These are phyloP conservation scores for Pseudocercospora musae DNA, from an alignment of 2,329 filamentous ascomycete genomes.

Conservation along the genomic window DNA sequence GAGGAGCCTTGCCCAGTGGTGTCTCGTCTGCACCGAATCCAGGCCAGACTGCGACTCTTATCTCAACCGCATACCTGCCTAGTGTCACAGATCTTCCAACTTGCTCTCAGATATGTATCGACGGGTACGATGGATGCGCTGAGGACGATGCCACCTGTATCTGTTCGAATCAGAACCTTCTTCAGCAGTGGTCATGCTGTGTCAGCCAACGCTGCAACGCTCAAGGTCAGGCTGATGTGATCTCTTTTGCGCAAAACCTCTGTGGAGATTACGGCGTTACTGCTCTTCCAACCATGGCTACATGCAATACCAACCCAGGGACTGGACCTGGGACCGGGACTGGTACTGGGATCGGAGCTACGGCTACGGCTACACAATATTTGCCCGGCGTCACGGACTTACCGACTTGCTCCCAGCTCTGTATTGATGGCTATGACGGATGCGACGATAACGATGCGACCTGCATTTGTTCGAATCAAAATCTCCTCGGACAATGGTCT, in stretches of 20 bases:
- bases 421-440: not conserved
- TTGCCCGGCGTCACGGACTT: not conserved
- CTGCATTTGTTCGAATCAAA: slow-evolving; percentile 5
- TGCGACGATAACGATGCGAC: not conserved
- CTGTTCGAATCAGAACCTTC: slow-evolving; percentile 2
- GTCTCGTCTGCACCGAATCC: not conserved
- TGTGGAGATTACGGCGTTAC: slow-evolving; percentile 6
- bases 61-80: slow-evolving; percentile 1
- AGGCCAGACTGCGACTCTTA: not conserved
- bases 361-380: not conserved
- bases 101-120: slow-evolving; percentile 1
- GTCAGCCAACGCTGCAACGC: not conserved
- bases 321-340: slow-evolving; percentile 12
- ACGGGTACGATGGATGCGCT: not conserved
- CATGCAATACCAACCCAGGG: slow-evolving; percentile 10
- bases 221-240: not conserved
- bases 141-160: slow-evolving; percentile 1
- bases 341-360: not conserved
- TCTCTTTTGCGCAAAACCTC: not conserved
- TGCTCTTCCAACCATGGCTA: not conserved
- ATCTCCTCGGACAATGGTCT: not conserved
- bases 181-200: not conserved
- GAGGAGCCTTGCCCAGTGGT: not conserved
- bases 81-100: slow-evolving; percentile 2
- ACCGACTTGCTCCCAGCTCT: not conserved